A percentile compares a stretch with the other conserved stretches of the same genome.
Evolutionary conservation across 306 rosid species (phyloP).

Genomic region (Clitoria ternatea): DNA sequence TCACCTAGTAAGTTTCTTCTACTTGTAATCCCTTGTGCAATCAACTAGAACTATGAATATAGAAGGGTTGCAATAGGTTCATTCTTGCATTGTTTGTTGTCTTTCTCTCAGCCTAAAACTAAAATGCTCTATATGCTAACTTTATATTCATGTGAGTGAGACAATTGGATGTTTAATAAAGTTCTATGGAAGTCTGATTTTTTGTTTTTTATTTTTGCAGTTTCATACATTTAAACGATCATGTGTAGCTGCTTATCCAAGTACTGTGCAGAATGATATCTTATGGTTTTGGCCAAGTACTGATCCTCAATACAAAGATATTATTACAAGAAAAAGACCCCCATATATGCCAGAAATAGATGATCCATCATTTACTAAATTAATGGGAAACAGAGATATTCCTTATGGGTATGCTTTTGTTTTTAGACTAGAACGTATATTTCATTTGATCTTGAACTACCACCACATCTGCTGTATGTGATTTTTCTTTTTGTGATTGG

Average conservation of each 20-base stretch:
- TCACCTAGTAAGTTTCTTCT: neutral
- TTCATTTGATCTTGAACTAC: neutral
- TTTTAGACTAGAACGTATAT: constrained; percentile 5
- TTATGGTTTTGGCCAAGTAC: constrained; percentile 91
- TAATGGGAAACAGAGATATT: constrained; percentile 71
- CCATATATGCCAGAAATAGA: constrained; percentile 70
- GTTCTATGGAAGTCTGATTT: constrained; percentile 9
- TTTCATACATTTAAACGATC: constrained; percentile 68
- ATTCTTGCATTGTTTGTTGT: constrained; percentile 2
- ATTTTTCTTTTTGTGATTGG: neutral
- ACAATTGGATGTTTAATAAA: constrained; percentile 18
- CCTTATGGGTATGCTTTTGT: constrained; percentile 70
- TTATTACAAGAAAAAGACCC: constrained; percentile 51
- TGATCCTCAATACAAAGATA: constrained; percentile 76
- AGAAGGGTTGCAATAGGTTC: neutral
- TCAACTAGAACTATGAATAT: neutral
- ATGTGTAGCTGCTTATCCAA: constrained; percentile 77
- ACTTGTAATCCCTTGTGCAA: neutral
- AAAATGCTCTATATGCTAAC: neutral
- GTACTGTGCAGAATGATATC: constrained; percentile 64
- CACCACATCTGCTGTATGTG: neutral
- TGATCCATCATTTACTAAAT: constrained; percentile 57
- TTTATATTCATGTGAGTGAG: neutral
- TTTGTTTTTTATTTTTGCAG: constrained; percentile 62
- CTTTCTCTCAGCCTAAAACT: neutral